These are phyloP conservation scores for Suhomyces wounanorum DNA, from an alignment of 1,139 yeast species.

Conservation along the genomic window DNA sequence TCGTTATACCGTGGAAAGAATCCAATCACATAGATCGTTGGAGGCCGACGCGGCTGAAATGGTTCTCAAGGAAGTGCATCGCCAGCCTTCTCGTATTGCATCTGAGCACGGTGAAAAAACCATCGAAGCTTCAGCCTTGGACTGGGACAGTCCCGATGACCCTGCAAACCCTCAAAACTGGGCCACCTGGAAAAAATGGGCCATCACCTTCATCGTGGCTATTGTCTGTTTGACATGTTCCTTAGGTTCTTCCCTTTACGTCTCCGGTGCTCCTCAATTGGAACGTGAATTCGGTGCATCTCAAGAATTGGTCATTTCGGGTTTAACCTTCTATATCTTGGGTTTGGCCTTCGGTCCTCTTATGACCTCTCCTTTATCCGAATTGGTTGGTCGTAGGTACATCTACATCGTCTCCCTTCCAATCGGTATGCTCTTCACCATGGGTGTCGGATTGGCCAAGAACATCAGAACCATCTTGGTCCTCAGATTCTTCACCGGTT, in stretches of 20 bases:
- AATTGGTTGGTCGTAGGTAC: constrained; percentile 68
- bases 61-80: constrained; percentile 2
- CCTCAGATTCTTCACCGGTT: constrained; percentile 76
- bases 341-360: constrained; percentile 77
- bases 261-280: constrained; percentile 60
- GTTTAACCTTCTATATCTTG: constrained; percentile 67
- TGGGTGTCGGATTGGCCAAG: constrained; percentile 70
- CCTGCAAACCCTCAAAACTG: constrained; percentile 66
- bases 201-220: constrained; percentile 63
- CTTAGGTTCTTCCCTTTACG: constrained; percentile 70
- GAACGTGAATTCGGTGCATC: constrained; percentile 47
- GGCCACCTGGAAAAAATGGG: constrained; percentile 65
- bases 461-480: constrained; percentile 63
- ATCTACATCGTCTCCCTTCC: constrained; percentile 65
- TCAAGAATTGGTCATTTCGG: constrained; percentile 61
- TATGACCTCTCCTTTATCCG: constrained; percentile 76
- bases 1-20: constrained; percentile 23
- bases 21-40: constrained; percentile 21
- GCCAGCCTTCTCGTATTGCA: neutral
- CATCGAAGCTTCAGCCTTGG: constrained; percentile 45
- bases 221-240: constrained; percentile 65
- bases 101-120: constrained; percentile 15
- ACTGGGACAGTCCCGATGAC: constrained; percentile 65
- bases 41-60: constrained; percentile 14
- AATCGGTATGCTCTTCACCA: constrained; percentile 66